These are phyloP conservation scores for Pittosporum tobira DNA, from an alignment of 129 eudicot genomes.

Conservation along the genomic window DNA sequence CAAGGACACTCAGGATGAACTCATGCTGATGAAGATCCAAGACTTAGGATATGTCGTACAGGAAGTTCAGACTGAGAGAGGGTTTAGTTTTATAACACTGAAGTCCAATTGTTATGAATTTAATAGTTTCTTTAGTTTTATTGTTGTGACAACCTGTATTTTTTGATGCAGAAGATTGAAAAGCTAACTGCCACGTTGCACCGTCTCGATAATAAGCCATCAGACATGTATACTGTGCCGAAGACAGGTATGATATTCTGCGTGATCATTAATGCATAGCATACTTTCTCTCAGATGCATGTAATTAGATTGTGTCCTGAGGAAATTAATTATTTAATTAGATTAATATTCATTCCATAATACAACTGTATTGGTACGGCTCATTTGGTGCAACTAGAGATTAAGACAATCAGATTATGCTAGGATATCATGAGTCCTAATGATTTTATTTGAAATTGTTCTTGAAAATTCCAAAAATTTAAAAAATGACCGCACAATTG, in stretches of 20 bases:
- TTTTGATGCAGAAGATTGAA: conserved; percentile 72
- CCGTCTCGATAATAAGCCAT: conserved; percentile 48
- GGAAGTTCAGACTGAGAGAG: conserved; percentile 81
- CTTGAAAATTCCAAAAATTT: neutral
- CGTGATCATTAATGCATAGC: neutral
- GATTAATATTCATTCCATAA: neutral
- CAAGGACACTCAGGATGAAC: conserved; percentile 67
- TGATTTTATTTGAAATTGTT: neutral
- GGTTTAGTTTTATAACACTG: conserved; percentile 21
- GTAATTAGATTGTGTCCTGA: neutral
- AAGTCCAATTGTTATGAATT: neutral
- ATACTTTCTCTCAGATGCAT: neutral
- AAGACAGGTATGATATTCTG: conserved; percentile 51
- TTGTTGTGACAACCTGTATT: conserved; percentile 2
- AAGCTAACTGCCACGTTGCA: conserved; percentile 65
- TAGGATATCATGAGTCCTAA: neutral
- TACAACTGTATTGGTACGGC: too few species aligned
- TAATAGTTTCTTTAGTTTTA: neutral
- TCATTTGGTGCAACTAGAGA: neutral
- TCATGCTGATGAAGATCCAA: conserved; percentile 86
- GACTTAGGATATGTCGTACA: conserved; percentile 86
- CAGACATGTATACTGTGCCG: conserved; percentile 74
- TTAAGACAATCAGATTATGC: neutral
- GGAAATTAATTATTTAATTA: too few species aligned
- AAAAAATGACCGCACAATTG: too few species aligned